Evolutionary conservation across 2,329 filamentous ascomycete genomes (phyloP).

Genomic region (Stemphylium lycopersici): DNA sequence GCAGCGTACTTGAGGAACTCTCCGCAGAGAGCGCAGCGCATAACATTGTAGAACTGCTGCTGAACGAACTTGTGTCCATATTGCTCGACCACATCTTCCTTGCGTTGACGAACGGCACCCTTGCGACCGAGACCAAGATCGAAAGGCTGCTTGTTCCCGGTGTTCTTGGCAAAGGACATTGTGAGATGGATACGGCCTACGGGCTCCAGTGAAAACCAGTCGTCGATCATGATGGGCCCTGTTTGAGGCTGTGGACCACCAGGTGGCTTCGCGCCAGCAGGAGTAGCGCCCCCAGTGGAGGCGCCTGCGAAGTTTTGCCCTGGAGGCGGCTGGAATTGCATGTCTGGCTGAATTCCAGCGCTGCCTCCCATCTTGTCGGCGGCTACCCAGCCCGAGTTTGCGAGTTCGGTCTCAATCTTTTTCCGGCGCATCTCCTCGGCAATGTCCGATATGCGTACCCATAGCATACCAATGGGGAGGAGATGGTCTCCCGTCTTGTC

Average conservation of each 20-base stretch:
- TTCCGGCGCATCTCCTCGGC: constrained; percentile 97
- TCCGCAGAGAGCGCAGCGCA: constrained; percentile 96
- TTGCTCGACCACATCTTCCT: constrained; percentile 98
- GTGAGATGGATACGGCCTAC: constrained; percentile 90
- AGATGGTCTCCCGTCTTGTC: constrained; percentile 90
- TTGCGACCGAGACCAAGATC: constrained; percentile 92
- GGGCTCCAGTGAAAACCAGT: constrained; percentile 97
- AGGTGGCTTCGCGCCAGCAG: constrained; percentile 49
- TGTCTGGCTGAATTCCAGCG: constrained; percentile 57
- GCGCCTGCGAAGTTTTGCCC: constrained; percentile 48
- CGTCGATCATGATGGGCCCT: constrained; percentile 72
- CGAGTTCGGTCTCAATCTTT: constrained; percentile 95
- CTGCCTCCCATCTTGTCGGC: constrained; percentile 88
- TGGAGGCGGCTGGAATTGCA: constrained; percentile 61
- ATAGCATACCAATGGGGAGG: constrained; percentile 91
- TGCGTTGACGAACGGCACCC: constrained; percentile 94
- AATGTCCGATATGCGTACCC: constrained; percentile 96
- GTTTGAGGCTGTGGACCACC: constrained; percentile 57
- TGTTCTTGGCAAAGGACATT: constrained; percentile 90
- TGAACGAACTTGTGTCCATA: constrained; percentile 99
- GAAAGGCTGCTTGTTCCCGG: constrained; percentile 79
- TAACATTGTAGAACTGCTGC: constrained; percentile 99
- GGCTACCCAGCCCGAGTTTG: constrained; percentile 93
- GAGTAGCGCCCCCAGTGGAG: constrained; percentile 42
- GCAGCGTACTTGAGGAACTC: constrained; percentile 99